Evolutionary conservation across 768 basidiomycete species (phyloP).

Genomic region (Boletus edulis): DNA sequence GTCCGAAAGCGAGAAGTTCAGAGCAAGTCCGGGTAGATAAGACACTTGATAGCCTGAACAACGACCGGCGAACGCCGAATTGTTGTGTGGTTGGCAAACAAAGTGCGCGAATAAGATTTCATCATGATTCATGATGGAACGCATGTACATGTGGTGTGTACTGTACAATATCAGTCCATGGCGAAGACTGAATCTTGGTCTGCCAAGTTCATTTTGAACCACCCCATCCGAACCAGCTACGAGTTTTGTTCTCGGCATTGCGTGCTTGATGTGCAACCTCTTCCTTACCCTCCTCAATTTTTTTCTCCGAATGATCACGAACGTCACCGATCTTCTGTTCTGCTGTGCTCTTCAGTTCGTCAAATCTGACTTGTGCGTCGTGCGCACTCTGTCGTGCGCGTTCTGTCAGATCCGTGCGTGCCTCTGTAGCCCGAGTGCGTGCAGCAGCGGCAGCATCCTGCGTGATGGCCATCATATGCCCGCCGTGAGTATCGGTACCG

Average conservation of each 20-base stretch:
- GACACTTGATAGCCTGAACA: not conserved
- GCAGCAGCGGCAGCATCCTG: slow-evolving; percentile 16
- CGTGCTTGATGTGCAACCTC: slow-evolving; percentile 19
- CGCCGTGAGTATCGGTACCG: not conserved
- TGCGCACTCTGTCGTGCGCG: slow-evolving; percentile 25
- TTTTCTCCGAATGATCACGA: slow-evolving; percentile 26
- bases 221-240: slow-evolving; percentile 42
- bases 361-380: slow-evolving; percentile 23
- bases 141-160: not conserved
- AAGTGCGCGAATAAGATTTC: too few species aligned
- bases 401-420: slow-evolving; percentile 23
- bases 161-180: not conserved
- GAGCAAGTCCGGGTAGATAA: not conserved
- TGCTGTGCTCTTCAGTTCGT: slow-evolving; percentile 25
- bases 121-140: not conserved
- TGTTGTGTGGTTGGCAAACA: too few species aligned
- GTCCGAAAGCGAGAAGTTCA: not conserved
- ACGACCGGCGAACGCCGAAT: not conserved
- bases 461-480: slow-evolving; percentile 8
- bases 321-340: slow-evolving; percentile 24
- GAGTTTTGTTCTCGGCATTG: slow-evolving; percentile 25
- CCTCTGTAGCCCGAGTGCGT: slow-evolving; percentile 19
- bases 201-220: slow-evolving; percentile 25
- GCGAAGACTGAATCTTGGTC: not conserved
- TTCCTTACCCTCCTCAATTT: slow-evolving; percentile 31